Evolutionary conservation across 192 early-diverging fungal species (phyloP), one percentile per base, ranked within the genome.

Genomic region (Backusella tarrabulga): DNA sequence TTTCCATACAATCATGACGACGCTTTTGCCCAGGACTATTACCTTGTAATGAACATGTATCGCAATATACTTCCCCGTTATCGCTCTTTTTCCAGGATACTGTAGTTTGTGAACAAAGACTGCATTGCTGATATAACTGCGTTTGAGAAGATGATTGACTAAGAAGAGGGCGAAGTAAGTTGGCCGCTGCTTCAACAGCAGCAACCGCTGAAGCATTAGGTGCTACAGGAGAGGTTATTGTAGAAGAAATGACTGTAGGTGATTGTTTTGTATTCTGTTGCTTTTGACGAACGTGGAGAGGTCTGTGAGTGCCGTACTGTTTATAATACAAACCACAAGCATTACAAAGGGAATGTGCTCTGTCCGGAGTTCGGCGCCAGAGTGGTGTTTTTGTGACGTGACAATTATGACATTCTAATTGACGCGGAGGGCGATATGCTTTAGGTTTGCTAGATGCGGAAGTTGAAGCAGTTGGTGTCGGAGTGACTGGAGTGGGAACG

Each of bases 271-370:
- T 56, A 4, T 38, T 50, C 41, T 72, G 68, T 23, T 76, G 68
- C 23, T 79, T 79, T 54, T 83, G 74, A 6, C 83, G 81, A 8
- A 81, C 71, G 11, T 81, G 85, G 7, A 88, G 72, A 6, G 97
- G 97, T 19, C 97, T 87, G 67, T 91, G 88, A 7, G 91, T 89
- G 72, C 92, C 89, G 80, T 99, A 97, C 71, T 98, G 92, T 83
- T 97, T 98, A 86, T 89, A 97, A 83, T 95, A 98, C 15, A 98
- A 85, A 0, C 97, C 97, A 80, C 97, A 99, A 6, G 97, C 97
- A 79, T 99, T 99, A 84, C 97, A 99, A 63, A 99, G 90, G 17
- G 93, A 86, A 63, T 93, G 90, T 38, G 92, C 93, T 42, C 89
- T 77, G 74, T 93, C 88, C 17, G 85, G 87, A 63, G 94, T 91